Conservation (phyloP, 306 rosid species). For the Geum urbanum region DNA sequence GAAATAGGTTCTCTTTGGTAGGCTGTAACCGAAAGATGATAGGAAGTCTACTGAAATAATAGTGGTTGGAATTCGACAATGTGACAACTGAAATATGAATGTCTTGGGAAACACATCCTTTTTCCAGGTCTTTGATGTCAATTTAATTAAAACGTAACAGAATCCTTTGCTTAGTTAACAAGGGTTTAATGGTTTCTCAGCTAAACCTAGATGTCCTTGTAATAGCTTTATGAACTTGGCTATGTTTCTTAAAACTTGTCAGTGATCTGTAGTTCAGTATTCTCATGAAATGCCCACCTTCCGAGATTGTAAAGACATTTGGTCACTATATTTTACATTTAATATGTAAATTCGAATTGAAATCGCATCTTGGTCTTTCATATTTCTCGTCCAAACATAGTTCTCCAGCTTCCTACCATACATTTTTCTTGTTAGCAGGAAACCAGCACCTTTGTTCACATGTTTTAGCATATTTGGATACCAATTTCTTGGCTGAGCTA, state of each 20-base stretch:
- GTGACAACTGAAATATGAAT: background rate
- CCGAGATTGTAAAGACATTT: background rate
- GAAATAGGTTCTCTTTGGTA: background rate
- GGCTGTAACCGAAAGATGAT: background rate
- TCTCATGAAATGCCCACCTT: no score
- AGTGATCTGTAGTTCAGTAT: background rate
- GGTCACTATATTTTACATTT: no score
- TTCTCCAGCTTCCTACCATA: background rate
- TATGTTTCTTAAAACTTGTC: conserved; percentile 13
- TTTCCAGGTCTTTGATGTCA: background rate
- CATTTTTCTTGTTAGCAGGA: background rate
- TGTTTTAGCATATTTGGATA: background rate
- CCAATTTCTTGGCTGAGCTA: no score
- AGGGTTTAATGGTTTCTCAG: conserved; percentile 42
- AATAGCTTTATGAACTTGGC: background rate
- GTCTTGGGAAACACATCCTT: background rate
- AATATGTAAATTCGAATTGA: no score
- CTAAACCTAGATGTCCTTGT: conserved; percentile 36
- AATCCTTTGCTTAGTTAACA: background rate
- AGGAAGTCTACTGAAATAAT: background rate
- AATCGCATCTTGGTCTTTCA: background rate
- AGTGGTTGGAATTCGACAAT: background rate
- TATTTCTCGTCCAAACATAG: background rate
- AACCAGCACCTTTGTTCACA: background rate
- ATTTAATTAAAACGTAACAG: background rate